These are phyloP conservation scores for Tricladium varicosporioides DNA, from an alignment of 2,329 filamentous ascomycete species.

Conservation along the genomic window DNA sequence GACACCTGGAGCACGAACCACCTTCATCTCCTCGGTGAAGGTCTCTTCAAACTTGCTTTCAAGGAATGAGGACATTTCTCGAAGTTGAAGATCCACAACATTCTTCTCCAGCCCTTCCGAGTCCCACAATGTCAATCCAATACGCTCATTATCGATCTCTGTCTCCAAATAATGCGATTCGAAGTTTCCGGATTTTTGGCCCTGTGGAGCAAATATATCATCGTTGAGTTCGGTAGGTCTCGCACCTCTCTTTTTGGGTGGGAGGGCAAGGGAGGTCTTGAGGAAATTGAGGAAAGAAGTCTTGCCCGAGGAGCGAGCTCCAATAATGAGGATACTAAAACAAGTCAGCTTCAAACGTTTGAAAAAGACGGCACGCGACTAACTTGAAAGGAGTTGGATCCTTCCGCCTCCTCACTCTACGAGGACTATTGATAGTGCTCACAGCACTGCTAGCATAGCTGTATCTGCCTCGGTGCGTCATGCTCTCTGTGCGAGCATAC, in stretches of 20 bases:
- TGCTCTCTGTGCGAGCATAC: conserved; percentile 84
- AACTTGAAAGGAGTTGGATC: conserved; percentile 99
- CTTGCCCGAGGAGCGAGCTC: conserved; percentile 85
- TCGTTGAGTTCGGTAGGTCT: conserved; percentile 37
- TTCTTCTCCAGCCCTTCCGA: conserved; percentile 94
- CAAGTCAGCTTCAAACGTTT: conserved; percentile 15
- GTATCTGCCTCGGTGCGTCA: conserved; percentile 93
- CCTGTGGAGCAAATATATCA: conserved; percentile 51
- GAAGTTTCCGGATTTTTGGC: conserved; percentile 59
- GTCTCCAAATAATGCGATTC: conserved; percentile 89
- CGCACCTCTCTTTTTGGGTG: conserved; percentile 68
- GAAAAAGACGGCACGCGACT: conserved; percentile 37
- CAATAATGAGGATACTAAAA: conserved; percentile 81
- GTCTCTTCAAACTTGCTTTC: conserved; percentile 99
- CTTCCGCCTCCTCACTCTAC: conserved; percentile 88
- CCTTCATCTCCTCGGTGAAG: conserved; percentile 96
- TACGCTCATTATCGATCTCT: conserved; percentile 86
- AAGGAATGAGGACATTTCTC: conserved; percentile 86
- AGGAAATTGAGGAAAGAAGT: conserved; percentile 97
- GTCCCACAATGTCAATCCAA: conserved; percentile 95
- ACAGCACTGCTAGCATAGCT: conserved; percentile 92
- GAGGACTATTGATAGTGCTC: conserved; percentile 89
- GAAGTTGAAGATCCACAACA: conserved; percentile 88
- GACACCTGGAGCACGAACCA: conserved; percentile 85
- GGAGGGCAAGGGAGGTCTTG: conserved; percentile 78